Evolutionary conservation across 2,329 filamentous ascomycete species (phyloP), one percentile per base, ranked within the genome.

Genomic region (Annulohypoxylon truncatum): DNA sequence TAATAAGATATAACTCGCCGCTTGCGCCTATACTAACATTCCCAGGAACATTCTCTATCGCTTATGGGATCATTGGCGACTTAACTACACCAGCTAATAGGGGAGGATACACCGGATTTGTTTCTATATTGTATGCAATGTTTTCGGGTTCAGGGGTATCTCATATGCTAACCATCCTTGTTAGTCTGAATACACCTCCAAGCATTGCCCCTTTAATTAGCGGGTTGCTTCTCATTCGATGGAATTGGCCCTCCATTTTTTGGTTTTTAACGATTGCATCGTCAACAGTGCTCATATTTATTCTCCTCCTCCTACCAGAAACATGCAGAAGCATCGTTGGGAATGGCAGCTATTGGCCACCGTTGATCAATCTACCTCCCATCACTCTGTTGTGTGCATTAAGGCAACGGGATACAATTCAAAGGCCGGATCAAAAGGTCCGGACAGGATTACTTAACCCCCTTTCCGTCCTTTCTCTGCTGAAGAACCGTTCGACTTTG

Each of bases 201-300:
- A 54, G 51, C 20, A 22, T 54, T 9, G 51, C 51, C 24, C 51
- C 51, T 22, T 8, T 54, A 13, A 54, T 42, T 8, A 54, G 51
- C 24, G 51, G 51, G 18, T 29, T 54, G 13, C 51, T 54, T 42
- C 51, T 54, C 15, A 54, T 42, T 29, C 31, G 51, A 29, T 54
- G 51, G 51, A 42, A 22, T 24, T 54, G 51, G 51, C 22, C 51
- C 8, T 54, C 33, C 13, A 42, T 54, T 22, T 54, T 54, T 38
- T 54, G 51, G 51, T 54, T 54, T 22, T 29, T 42, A 18, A 15
- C 24, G 12, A 71, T 75, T 12, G 24, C 53, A 35, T 56, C 53
- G 8, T 6, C 53, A 5, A 28, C 18, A 2, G 40, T 38, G 18
- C 29, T 47, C 7, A 2, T 55, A 38, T 18, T 20, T 56, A 47